Base-by-base conservation (phyloP, 768 basidiomycete species). In the Erythrobasidium yunnanense region DNA sequence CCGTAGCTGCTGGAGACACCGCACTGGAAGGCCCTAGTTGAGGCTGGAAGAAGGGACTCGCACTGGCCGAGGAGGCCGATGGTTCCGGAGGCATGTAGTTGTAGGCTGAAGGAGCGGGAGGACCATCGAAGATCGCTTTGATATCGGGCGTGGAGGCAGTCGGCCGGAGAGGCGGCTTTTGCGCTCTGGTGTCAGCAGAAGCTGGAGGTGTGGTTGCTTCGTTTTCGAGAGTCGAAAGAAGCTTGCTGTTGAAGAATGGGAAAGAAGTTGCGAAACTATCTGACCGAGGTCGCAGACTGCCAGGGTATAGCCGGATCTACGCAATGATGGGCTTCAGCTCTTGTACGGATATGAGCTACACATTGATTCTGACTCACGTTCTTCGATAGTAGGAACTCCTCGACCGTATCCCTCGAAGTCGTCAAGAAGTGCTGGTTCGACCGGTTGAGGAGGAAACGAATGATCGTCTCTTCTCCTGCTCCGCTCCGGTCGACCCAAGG, bases 181-280 rank as follows among this genome's bases (percentile, higher is more conserved):
- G 86, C 80, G 49, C 87, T 83, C 22, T 87, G 70, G 18, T 17
- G 27, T 32, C 6, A n/a, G 33, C 20, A 55, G 15, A 17, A 62
- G 49, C 29, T 45, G 68, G 55, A 49, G 66, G 47, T 8, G 56
- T 78, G 74, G 17, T 23, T 2, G 22, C 18, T 15, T 34, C 70
- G 73, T 65, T 49, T 73, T 87, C 86, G 54, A 84, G 82, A 71
- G 87, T 85, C 17, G 90, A 85, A 52, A 95, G 80, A 1, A 95
- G 84, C 76, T 91, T 95, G 78, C 88, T 90, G 74, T 95, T 90
- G 75, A 95, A 93, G 76, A 93, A 90, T 25, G 90, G 88, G 81
- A 93, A 92, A 1, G 91, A 88, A 74, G 93, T 90, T 33, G 90
- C 86, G 73, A 93, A 92, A 0, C 90, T 90, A 73, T 96, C 92